Conservation (phyloP, 75 land plant species). For the Isoetes taiwanensis region DNA sequence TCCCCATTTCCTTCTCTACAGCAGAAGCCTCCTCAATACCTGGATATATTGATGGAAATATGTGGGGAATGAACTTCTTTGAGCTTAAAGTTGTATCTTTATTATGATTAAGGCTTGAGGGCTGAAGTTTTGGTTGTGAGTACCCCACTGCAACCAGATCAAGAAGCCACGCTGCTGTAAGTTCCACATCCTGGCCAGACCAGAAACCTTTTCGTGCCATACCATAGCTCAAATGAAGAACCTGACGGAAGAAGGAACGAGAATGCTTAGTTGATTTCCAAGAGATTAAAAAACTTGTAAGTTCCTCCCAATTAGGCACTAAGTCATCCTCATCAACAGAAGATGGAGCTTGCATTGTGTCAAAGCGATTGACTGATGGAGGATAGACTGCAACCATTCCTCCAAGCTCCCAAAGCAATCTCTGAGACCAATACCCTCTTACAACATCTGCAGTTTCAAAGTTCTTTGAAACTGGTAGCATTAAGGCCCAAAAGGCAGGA, state of each 20-base stretch:
- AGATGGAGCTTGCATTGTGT: neutral
- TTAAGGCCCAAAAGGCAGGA: neutral
- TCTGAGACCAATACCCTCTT: neutral
- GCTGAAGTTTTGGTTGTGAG: neutral
- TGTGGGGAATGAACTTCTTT: neutral
- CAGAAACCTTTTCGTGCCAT: conserved; percentile 4
- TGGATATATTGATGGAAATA: neutral
- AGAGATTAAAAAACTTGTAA: neutral
- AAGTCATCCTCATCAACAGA: neutral
- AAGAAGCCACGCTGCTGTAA: conserved; percentile 5
- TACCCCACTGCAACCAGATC: conserved; percentile 1
- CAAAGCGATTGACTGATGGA: neutral
- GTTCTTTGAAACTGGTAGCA: neutral
- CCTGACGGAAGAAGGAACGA: neutral
- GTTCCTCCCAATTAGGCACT: neutral
- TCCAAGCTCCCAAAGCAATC: neutral
- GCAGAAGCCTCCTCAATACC: neutral
- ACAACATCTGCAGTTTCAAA: neutral
- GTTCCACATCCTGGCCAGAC: neutral
- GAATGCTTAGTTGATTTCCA: neutral
- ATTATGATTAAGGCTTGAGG: too few relatives aligned
- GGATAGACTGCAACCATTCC: neutral
- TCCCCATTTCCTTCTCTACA: conserved; percentile 3
- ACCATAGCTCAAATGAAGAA: neutral
- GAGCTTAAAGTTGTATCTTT: too few relatives aligned